Evolutionary conservation across 345 rosid species (phyloP).

Genomic region (Hibiscus trionum): DNA sequence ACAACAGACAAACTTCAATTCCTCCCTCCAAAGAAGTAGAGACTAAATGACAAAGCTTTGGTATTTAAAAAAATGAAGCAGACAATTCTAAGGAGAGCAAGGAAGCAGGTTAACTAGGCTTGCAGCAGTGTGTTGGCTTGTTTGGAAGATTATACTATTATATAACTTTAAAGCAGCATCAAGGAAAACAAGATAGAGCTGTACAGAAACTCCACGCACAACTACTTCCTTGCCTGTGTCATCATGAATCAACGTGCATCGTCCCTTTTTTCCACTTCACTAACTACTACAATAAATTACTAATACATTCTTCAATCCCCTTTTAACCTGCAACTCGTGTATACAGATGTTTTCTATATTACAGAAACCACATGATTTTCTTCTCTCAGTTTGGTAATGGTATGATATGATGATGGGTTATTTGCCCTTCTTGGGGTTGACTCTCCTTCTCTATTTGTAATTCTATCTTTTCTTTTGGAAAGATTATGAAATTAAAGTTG

Average conservation of each 20-base stretch:
- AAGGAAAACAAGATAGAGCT: background rate
- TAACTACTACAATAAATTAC: background rate
- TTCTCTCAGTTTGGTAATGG: background rate
- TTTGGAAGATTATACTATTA: constrained; percentile 1
- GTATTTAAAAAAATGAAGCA: constrained; percentile 3
- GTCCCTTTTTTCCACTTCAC: background rate
- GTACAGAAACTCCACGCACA: constrained; percentile 15
- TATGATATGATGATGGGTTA: background rate
- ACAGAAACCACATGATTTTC: background rate
- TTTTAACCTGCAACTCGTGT: background rate
- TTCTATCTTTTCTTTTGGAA: background rate
- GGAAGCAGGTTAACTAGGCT: background rate
- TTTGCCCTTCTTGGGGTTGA: background rate
- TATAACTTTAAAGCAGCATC: constrained; percentile 7
- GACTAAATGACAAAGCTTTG: background rate
- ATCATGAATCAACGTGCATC: constrained; percentile 34
- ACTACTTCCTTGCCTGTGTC: background rate
- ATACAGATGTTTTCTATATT: background rate
- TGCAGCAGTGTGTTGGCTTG: constrained; percentile 3
- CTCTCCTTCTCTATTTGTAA: too few species aligned
- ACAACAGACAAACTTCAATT: constrained; percentile 13
- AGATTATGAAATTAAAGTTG: background rate
- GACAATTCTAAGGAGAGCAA: background rate
- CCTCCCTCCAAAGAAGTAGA: constrained; percentile 1
- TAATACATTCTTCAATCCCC: background rate